Base-by-base conservation (phyloP, 345 rosid genomes). In the Bruguiera gymnorhiza region DNA sequence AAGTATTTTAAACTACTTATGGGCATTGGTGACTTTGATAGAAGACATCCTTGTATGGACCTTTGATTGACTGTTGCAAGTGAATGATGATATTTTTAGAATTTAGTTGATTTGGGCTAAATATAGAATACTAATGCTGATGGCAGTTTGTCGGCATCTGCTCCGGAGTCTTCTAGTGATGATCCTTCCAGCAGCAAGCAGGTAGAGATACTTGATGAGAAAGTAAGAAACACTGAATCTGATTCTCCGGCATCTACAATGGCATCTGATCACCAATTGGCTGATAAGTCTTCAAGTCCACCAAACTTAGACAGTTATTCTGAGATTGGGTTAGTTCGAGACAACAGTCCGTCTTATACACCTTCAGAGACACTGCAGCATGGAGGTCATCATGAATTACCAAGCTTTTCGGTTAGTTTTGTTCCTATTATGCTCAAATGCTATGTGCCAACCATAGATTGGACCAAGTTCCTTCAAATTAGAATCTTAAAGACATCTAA, bases 371-470 rank as follows among this genome's bases (percentile, higher is more conserved):
- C 85, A 6, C 93, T 82, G 72, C 90, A 82, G 76, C 92, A 78
- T 69, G 91, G 81, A 74, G 86, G 79, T 81, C 76, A 84, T 76
- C 76, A 87, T n/a, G 95, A 88, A 65, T 60, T 88, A 61, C 86
- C 84, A 26, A 81, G 74, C 61, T 80, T 86, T 75, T 80, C 83
- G 50, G 98, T 94, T 74, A 86, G 91, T 87, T 69, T 2, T 34
- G 43, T 71, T 63, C 31, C 75, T 29, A 60, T 34, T 31, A 50
- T 50, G 20, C 8, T 29, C 3, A 50, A 32, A 20, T 27, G 60
- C 52, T 16, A 31, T 27, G 18, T 66, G 30, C 18, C 27, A 43
- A 29, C 50, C 15, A 63, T 54, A 58, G 53, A 39, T 63, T 30
- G 63, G 2, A 8, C 9, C 15, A 27, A 9, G 24, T 56, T 60